Base-by-base conservation (phyloP, 345 rosid genomes). In the Aethionema arabicum region DNA sequence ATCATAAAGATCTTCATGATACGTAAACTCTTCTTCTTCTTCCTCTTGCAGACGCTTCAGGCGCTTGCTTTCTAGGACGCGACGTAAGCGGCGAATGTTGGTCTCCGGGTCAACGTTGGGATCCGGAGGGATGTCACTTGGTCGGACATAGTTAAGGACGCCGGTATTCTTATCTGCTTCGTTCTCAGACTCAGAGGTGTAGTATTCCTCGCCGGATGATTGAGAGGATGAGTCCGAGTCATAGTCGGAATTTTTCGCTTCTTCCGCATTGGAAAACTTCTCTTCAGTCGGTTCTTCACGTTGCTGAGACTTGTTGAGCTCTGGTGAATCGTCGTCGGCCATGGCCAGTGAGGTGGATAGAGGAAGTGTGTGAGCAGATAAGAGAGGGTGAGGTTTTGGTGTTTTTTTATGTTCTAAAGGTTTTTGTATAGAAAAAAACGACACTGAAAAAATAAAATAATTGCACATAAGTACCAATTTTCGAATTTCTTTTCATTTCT, bases 141-240 rank as follows among this genome's bases (percentile, higher is more conserved):
- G 78, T 7, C 82, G 74, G 5, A 42, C 43, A 59, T 77, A 78
- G 41, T 73, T 14, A 52, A 79, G 3, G 21, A 55, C 32, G 11
- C 32, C 74, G 11, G 52, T 53, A 11, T 63, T 76, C 4, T 46
- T 41, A 32, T 61, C 68, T 0, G 6, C 33, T 40, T 67, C 73
- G 8, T 70, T 77, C 33, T 80, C 86, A 11, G 78, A 75, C 11
- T 66, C 76, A 14, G 76, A 68, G 52, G 33, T 32, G 68, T 69
- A 69, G 57, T 1, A 54, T 15, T 48, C 67, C 38, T 5, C 63
- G 48, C 41, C 69, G 55, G 69, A 65, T 31, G 69, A 54, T 16
- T 76, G 66, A 16, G 80, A 81, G 6, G 79, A 82, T 2, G 83
- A 35, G 58, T 80, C 85, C 0, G 75, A 74, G 44, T 79, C 83